Evolutionary conservation across 1,284 basidiomycete genomes (phyloP), one percentile per base, ranked within the genome.

Genomic region (Sporisorium reilianum): DNA sequence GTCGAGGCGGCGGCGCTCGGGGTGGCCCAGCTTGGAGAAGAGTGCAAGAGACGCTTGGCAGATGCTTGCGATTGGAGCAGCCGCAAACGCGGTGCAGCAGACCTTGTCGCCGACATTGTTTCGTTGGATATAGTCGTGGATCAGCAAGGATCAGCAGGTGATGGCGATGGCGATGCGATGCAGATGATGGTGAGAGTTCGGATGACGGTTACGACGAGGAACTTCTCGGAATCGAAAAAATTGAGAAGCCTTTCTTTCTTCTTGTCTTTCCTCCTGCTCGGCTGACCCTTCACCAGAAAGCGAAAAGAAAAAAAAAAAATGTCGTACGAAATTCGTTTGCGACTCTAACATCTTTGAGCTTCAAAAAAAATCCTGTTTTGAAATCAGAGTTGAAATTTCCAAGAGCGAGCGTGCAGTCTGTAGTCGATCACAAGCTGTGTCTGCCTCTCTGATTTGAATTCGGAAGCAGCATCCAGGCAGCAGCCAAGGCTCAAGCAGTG

Each of bases 61-160:
- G 57, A 45, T 7, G 34, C 32, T 48, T 49, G 53, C 32, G 57
- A 57, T 23, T 53, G 55, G 38, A 71, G 49, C 14, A 55, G 49
- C 57, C 60, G 61, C 63, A 66, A 50, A n/a, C 56, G 64, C 30
- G 64, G 56, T 10, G 64, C 64, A 34, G 55, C 69, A 10, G 69
- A 55, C 38, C 69, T 49, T 38, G 53, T 57, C 50, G 64, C 64
- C 46, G 69, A 64, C 69, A 72, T 72, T 14, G 41, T 7, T 8
- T 16, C 9, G 23, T 30, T 32, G 20, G 11, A 10, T 41, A n/a
- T n/a, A 20, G 38, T 20, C n/a, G 8, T 20, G 5, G 26, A 26
- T 2, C 11, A 45, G 25, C 14, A 7, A 25, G 25, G 18, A 12
- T 28, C 2, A 9, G 5, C 1, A 20, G 7, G 38, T 41, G 18